phyloP scores from a whole-genome alignment of 2,329 filamentous ascomycete species.

The Epichloe sibirici region DNA sequence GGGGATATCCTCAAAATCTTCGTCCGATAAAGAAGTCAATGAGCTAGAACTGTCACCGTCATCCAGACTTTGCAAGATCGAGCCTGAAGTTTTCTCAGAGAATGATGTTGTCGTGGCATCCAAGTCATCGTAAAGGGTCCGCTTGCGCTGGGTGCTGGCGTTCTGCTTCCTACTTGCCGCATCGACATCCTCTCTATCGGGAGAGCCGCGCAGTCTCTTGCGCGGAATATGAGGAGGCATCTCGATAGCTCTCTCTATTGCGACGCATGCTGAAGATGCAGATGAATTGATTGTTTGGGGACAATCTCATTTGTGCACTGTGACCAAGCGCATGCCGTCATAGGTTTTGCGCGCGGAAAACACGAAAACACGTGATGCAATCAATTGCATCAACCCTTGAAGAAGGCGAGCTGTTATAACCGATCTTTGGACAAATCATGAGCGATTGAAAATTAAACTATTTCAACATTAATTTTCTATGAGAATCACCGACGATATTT shows the following conservation, averaged over 20 bases:
- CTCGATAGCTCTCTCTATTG: background rate
- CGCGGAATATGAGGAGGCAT: conserved; percentile 61
- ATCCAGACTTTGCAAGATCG: conserved; percentile 30
- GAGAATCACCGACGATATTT: background rate
- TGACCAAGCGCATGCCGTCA: conserved; percentile 12
- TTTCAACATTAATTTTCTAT: background rate
- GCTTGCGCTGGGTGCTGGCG: conserved; percentile 12
- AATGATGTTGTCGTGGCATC: conserved; percentile 36
- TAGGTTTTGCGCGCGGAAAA: conserved; percentile 13
- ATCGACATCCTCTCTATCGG: conserved; percentile 14
- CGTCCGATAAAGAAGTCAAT: conserved; percentile 42
- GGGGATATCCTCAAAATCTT: conserved; percentile 38
- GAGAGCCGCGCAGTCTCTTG: conserved; percentile 47
- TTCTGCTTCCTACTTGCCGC: conserved; percentile 13
- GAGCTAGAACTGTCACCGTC: conserved; percentile 34
- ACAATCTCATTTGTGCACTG: background rate
- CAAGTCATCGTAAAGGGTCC: conserved; percentile 50
- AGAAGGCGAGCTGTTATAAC: background rate
- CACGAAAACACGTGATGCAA: conserved; percentile 18
- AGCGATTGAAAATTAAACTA: background rate
- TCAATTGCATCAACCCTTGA: background rate
- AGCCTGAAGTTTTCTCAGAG: conserved; percentile 29
- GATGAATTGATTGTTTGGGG: background rate
- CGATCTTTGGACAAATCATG: background rate
- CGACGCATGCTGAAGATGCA: conserved; percentile 8